A percentile compares a stretch with the other conserved stretches of the same genome.
These are phyloP conservation scores for Falciphora oryzae DNA, from an alignment of 2,329 filamentous ascomycete species.

Conservation along the genomic window DNA sequence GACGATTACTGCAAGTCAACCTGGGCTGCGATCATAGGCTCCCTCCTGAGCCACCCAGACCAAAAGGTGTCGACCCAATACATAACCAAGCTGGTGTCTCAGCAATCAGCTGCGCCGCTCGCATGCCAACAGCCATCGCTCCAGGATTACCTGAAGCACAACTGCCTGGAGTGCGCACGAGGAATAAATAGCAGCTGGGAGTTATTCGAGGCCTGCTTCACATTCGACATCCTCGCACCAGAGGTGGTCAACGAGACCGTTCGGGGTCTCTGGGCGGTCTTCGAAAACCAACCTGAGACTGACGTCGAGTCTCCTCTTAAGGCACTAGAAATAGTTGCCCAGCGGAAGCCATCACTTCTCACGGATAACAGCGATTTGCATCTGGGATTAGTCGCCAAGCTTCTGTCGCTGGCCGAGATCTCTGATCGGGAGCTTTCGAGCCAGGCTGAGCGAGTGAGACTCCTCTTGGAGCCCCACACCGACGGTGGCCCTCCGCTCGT, in stretches of 20 bases:
- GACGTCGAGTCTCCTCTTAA: constrained; percentile 29
- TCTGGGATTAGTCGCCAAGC: constrained; percentile 43
- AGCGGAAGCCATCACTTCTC: constrained; percentile 38
- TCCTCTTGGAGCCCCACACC: constrained; percentile 37
- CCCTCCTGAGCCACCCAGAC: constrained; percentile 31
- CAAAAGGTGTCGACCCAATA: constrained; percentile 25
- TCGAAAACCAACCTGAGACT: constrained; percentile 16
- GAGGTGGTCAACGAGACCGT: constrained; percentile 25
- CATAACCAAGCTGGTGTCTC: constrained; percentile 42
- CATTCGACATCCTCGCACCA: constrained; percentile 34
- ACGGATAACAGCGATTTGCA: constrained; percentile 38
- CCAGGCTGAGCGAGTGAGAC: constrained; percentile 37
- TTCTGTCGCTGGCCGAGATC: constrained; percentile 50
- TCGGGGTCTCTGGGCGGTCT: constrained; percentile 21
- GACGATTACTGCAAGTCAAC: constrained; percentile 31
- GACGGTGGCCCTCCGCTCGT: constrained; percentile 39
- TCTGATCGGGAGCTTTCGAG: constrained; percentile 30
- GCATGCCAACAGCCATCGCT: constrained; percentile 34
- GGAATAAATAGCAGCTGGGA: constrained; percentile 32
- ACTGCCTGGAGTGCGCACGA: constrained; percentile 33
- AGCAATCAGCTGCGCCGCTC: constrained; percentile 31
- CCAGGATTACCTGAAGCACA: constrained; percentile 40
- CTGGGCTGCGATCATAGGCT: constrained; percentile 40
- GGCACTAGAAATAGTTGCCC: constrained; percentile 43
- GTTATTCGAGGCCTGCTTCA: constrained; percentile 43